phyloP scores from a whole-genome alignment of 2,329 filamentous ascomycete species.

The Anisogramma anomala region DNA sequence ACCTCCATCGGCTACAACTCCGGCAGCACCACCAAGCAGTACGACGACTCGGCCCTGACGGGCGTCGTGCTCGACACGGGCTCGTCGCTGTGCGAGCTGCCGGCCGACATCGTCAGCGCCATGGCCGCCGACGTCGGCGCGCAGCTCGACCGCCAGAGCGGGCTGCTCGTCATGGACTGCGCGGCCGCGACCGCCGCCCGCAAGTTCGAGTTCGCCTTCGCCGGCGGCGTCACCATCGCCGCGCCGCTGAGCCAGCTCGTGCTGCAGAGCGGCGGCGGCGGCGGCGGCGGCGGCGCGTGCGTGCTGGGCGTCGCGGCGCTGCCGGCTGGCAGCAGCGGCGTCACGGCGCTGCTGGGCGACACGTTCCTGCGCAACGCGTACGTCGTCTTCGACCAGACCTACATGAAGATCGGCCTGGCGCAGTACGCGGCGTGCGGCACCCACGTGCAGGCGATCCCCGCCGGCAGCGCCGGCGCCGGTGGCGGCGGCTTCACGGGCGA shows the following conservation, averaged over 20 bases:
- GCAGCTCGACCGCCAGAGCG: constrained; percentile 27
- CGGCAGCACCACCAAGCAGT: constrained; percentile 18
- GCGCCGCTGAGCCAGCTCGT: constrained; percentile 30
- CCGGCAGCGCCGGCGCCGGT: constrained; percentile 8
- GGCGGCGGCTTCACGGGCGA: constrained; percentile 14
- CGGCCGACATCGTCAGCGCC: constrained; percentile 38
- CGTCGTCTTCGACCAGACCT: constrained; percentile 24
- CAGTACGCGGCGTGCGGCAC: constrained; percentile 23
- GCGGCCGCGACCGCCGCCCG: constrained; percentile 20
- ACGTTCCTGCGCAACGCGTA: constrained; percentile 24
- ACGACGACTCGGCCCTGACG: constrained; percentile 25
- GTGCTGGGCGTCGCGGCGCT: constrained; percentile 17
- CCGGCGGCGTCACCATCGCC: constrained; percentile 24
- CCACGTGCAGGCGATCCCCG: constrained; percentile 20
- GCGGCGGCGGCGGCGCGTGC: too few relatives aligned
- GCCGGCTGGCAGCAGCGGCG: constrained; percentile 15
- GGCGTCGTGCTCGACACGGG: constrained; percentile 52
- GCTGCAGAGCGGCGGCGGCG: constrained; percentile 14
- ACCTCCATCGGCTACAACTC: constrained; percentile 26
- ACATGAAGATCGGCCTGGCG: constrained; percentile 21
- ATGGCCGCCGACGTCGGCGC: constrained; percentile 36
- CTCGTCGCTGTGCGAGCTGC: constrained; percentile 55
- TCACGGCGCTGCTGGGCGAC: constrained; percentile 21
- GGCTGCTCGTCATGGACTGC: constrained; percentile 33
- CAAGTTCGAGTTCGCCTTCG: constrained; percentile 29